Conservation (phyloP, 176 grass and related monocot genomes). For the Lolium perenne region DNA sequence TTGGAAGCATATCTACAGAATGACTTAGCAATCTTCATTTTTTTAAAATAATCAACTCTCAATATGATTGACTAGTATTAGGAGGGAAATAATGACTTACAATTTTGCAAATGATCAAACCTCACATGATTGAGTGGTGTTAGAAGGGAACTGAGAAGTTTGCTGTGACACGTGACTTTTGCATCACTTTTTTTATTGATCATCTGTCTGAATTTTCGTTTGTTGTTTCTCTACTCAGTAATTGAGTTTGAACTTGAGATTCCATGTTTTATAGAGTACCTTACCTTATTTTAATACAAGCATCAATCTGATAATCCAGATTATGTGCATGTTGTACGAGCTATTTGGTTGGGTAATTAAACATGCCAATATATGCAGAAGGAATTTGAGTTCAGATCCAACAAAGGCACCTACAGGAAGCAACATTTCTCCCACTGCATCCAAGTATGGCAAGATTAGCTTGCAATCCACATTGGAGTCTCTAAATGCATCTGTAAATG, state of each 20-base stretch:
- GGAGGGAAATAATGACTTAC: too few relatives aligned
- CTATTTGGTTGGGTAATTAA: not conserved
- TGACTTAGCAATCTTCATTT: not conserved
- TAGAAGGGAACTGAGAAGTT: not conserved
- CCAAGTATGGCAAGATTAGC: conserved; percentile 65
- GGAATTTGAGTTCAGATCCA: conserved; percentile 17
- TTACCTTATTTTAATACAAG: not conserved
- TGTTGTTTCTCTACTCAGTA: conserved; percentile 2
- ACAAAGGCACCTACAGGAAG: conserved; percentile 58
- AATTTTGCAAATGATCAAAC: too few relatives aligned
- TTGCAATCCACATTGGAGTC: conserved; percentile 75
- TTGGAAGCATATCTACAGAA: too few relatives aligned
- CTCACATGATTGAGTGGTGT: too few relatives aligned
- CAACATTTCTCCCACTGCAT: conserved; percentile 58
- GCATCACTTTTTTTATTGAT: not conserved
- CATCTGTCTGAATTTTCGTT: not conserved
- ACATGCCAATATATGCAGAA: conserved; percentile 7
- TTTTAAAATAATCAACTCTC: not conserved
- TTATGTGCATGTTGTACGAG: conserved; percentile 3
- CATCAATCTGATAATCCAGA: not conserved
- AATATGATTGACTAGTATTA: not conserved
- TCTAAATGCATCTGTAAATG: conserved; percentile 72
- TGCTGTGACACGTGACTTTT: not conserved
- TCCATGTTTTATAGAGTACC: not conserved
- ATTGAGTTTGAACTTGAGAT: not conserved